phyloP scores from a whole-genome alignment of 1,284 basidiomycete genomes.

The Somion occarium region DNA sequence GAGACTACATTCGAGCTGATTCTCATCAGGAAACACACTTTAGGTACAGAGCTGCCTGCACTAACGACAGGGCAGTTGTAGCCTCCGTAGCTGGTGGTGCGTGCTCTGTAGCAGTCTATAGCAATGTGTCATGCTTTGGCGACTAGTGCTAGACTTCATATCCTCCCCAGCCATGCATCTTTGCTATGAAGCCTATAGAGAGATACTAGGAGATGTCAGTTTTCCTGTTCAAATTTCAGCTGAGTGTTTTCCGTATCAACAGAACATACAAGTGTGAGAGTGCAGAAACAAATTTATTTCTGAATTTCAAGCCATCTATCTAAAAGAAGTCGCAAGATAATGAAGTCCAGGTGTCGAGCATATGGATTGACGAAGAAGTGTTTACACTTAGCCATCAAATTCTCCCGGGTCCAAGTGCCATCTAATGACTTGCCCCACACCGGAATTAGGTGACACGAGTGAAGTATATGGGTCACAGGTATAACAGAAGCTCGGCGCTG shows the following conservation, averaged over 20 bases:
- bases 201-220: background rate
- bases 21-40: background rate
- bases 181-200: background rate
- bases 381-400: slow-evolving; percentile 4
- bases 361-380: slow-evolving; percentile 11
- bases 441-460: slow-evolving; percentile 10
- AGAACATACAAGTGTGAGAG: background rate
- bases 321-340: slow-evolving; percentile 5
- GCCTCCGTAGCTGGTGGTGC: background rate
- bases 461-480: slow-evolving; percentile 6
- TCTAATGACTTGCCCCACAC: slow-evolving; percentile 3
- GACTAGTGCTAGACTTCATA: too few species aligned
- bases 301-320: slow-evolving; percentile 4
- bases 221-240: background rate
- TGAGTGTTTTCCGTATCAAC: background rate
- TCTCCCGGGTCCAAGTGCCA: slow-evolving; percentile 6
- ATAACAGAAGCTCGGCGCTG: slow-evolving; percentile 11
- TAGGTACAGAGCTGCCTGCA: background rate
- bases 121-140: too few species aligned
- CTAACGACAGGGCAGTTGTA: background rate
- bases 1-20: too few species aligned
- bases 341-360: slow-evolving; percentile 7
- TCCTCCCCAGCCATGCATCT: background rate
- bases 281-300: background rate
- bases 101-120: background rate